Percentiles rank a stretch among this genome's conserved stretches.
phyloP scores from a whole-genome alignment of 805 yeast genomes.

The Kockiozyma suomiensis region DNA sequence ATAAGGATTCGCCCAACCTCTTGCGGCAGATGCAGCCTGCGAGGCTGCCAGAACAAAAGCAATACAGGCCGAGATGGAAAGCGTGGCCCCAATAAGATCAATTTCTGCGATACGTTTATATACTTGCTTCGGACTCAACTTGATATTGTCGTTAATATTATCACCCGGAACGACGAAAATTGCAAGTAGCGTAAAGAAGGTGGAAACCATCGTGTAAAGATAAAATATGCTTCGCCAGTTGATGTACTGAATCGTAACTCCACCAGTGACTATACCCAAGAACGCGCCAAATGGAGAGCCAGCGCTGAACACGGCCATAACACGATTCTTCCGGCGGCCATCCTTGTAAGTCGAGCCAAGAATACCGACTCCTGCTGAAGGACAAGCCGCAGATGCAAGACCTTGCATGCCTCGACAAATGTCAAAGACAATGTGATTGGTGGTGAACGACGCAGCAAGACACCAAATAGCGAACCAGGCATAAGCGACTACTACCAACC shows the following conservation, averaged over 20 bases:
- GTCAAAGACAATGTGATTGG: conserved; percentile 44
- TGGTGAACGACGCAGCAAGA: conserved; percentile 43
- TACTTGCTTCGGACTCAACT: neutral
- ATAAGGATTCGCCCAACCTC: conserved; percentile 52
- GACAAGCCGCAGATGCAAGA: conserved; percentile 48
- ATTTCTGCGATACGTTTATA: conserved; percentile 34
- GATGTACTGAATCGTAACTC: conserved; percentile 47
- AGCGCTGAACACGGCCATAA: conserved; percentile 46
- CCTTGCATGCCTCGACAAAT: conserved; percentile 53
- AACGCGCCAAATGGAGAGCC: conserved; percentile 56
- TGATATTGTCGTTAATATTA: conserved; percentile 24
- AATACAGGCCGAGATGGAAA: conserved; percentile 48
- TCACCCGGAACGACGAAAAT: conserved; percentile 47
- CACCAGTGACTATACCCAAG: conserved; percentile 49
- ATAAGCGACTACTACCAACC: conserved; percentile 46
- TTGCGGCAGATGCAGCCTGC: conserved; percentile 47
- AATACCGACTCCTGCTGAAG: conserved; percentile 54
- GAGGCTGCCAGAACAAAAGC: conserved; percentile 51
- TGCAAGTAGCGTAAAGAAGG: conserved; percentile 38
- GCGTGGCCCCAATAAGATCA: conserved; percentile 51
- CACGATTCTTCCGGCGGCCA: conserved; percentile 42
- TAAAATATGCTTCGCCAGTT: conserved; percentile 50
- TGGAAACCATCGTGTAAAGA: conserved; percentile 48
- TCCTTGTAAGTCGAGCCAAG: conserved; percentile 49
- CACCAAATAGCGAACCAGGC: conserved; percentile 42